Base-by-base conservation (phyloP, 176 grass and related monocot genomes). In the Secale cereale region DNA sequence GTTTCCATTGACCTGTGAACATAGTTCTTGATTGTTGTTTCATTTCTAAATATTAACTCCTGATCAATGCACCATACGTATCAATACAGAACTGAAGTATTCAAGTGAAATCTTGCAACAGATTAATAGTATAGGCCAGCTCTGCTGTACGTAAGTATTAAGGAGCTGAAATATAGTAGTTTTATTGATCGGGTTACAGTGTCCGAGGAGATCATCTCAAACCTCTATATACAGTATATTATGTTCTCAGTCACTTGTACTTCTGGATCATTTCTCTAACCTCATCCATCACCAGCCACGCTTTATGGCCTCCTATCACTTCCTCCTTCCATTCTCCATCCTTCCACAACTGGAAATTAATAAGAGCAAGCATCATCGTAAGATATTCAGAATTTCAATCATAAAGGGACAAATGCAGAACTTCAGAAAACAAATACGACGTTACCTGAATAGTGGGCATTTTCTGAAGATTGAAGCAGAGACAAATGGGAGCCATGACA, bases 381-480 rank as follows among this genome's bases (percentile, higher is more conserved):
- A 86, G 67, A 27, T 4, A 22, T 73, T 17, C 57, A 52, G 4
- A 62, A 5, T 40, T 37, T 23, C 15, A 82, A 64, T 59, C 23
- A 60, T 39, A 20, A 4, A 73, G 20, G 23, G 39, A n/a, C 59
- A 15, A 5, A 72, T 65, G 29, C 15, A 7, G 31, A 15, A 41
- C 1, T 4, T 63, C 26, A 13, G 12, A 1, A 28, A 78, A 10
- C 78, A 6, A 77, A 40, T 75, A 22, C 6, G 40, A 22, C 10
- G 16, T 75, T 88, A 98, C 97, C 97, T 98, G 97, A 89, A 98
- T 96, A 32, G 93, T 98, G 54, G 97, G 93, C 97, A 98, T 98
- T 98, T 98, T 98, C 93, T 98, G 89, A 79, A 78, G 67, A 32
- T 69, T 28, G 1, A 37, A 17, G 65, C n/a, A 16, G 41, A 78